Base-by-base conservation (phyloP, 805 yeast genomes). In the Candida pseudofarinosa region DNA sequence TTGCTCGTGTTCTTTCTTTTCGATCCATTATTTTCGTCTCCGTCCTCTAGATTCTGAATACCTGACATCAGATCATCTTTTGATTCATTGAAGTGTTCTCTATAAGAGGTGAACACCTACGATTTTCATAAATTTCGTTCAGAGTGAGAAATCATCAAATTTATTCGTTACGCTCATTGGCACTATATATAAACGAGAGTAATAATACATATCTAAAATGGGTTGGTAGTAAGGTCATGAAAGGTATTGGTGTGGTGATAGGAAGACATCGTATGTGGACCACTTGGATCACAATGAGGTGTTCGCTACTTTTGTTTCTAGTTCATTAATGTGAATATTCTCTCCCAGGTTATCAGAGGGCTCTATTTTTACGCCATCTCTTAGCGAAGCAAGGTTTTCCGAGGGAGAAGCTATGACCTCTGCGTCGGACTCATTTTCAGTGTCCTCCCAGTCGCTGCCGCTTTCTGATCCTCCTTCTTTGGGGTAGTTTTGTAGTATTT, bases 401-500 rank as follows among this genome's bases (percentile, higher is more conserved):
- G 28, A 6, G 10, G 28, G 28, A 23, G 28, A 23, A 23, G 6
- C 28, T 23, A 23, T 23, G 28, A 23, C 28, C 10, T 23, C 28
- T 23, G 28, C 6, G 14, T 46, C 47, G 19, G 39, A 46, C 14
- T 50, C 55, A 30, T 52, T 49, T 20, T 54, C 56, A n/a, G 54
- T 53, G 35, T 54, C 57, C 4, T 48, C 51, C 56, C 57, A 53
- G 16, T 54, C 59, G 26, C 50, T 42, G 15, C 50, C 58, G 14
- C 45, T 41, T n/a, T 51, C 52, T 4, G 28, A 41, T 17, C 50
- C 51, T 6, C 44, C 49, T n/a, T 41, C 34, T 4, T 42, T 51
- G 14, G 49, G 54, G n/a, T 46, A 51, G 20, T 38, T 43, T 23
- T 56, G 52, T 45, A 53, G 63, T 38, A 55, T 56, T 39, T 69